Evolutionary conservation across 1,139 yeast species (phyloP), one percentile per base, ranked within the genome.

Genomic region (Scheffersomyces titani): DNA sequence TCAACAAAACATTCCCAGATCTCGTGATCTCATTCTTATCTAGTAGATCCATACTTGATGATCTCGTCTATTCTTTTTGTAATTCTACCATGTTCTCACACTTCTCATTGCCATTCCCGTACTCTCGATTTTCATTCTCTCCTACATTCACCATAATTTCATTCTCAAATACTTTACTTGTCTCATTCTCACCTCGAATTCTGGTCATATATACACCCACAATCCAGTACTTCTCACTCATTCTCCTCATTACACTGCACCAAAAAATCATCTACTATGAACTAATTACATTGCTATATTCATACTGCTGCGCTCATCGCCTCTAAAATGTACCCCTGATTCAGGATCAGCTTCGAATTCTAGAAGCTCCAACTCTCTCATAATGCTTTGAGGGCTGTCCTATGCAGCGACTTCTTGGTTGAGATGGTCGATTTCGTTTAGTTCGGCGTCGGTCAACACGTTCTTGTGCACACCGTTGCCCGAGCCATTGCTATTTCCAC

Each of bases 381-480:
- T 30, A 11, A 30, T 9, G 13, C 40, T 30, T 30, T 30, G 40
- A 30, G 13, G 13, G 16, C 40, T 30, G 40, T 30, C 11, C 40
- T 30, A 30, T 7, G 16, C 40, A 30, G 40, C 19, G 24, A 19
- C 22, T 19, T 53, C 61, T 51, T 61, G 50, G 55, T 76, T 77
- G 61, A 77, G 70, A 40, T 70, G 70, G 44, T 76, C 70, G 49
- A 77, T 75, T 61, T 76, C 80, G 54, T 68, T 70, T 70, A 73
- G 59, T 60, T 77, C 82, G 51, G 71, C 78, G 7, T 73, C 77
- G 1, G 81, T 75, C 51, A 73, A 59, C 54, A 20, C 49, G 7
- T 30, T 30, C 40, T 30, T 30, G 40, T 30, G 40, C 40, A 46
- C 49, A 19, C 49, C 49, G 16, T 22, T 22, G 16, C 40, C 40